Base-by-base conservation (phyloP, 768 basidiomycete genomes). In the Cystobasidium tubakii region DNA sequence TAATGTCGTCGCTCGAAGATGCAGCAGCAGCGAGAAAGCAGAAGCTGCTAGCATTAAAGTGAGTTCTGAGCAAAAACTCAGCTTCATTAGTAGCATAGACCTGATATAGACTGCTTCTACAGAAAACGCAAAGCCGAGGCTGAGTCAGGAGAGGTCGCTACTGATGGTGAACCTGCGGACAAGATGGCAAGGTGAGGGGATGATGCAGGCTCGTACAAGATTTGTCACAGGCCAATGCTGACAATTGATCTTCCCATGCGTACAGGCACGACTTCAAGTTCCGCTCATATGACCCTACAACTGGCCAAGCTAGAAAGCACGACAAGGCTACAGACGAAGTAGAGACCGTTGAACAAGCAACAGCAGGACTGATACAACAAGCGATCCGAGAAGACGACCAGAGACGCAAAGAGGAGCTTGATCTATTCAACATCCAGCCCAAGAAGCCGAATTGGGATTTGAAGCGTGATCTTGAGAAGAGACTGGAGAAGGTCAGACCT, bases 281-380 rank as follows among this genome's bases (percentile, higher is more conserved):
- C 73, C 87, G 95, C 42, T 94, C 94, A 79, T 98, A 90, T 81
- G 95, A 98, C 82, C 92, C 92, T 1, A 87, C 88, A 77, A 90
- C 91, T 33, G 87, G 89, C 73, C 90, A 88, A 65, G 81, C 90
- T 77, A 86, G 86, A 80, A 91, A 89, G 81, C 88, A 84, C 78
- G 83, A 83, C 21, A 82, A 82, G 31, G 81, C 79, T 12, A 87
- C 87, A 60, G 87, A 86, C 66, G 83, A 81, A 29, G 84, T 88
- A 75, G 91, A 96, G 77, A 96, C 95, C 0, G 88, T 98, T 1
- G 95, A 98, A 82, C 88, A 87, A 77, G 84, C 88, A 73, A 88
- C 95, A 1, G 85, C 88, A 70, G 92, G 92, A 0, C 82, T 96
- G 75, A 90, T 92, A 9, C 89, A 94, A 80, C 82, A 83, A 77